These are phyloP conservation scores for Nevesoporus exiguus DNA, from an alignment of 768 basidiomycete genomes.

Conservation along the genomic window DNA sequence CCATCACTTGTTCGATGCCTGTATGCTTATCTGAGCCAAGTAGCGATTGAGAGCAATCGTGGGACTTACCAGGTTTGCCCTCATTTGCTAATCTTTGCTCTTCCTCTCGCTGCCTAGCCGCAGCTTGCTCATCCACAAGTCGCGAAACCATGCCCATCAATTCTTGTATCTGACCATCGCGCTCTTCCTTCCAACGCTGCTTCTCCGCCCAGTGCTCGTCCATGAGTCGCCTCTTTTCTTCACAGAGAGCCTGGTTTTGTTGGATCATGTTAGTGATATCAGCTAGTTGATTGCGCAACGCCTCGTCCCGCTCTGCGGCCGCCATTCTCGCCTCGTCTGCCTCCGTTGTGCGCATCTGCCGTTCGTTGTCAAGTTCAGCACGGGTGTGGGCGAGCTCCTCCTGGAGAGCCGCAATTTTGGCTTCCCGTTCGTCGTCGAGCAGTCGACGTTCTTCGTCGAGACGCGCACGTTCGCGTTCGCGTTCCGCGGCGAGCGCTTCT, in stretches of 20 bases:
- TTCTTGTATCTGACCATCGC: conserved; percentile 54
- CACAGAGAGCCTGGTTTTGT: conserved; percentile 57
- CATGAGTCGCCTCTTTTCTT: conserved; percentile 55
- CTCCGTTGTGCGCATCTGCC: conserved; percentile 51
- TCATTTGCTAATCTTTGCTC: conserved; percentile 52
- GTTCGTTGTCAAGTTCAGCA: conserved; percentile 62
- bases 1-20: conserved; percentile 61
- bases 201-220: conserved; percentile 68
- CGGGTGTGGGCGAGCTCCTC: conserved; percentile 57
- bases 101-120: conserved; percentile 47
- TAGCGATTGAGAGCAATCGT: not conserved
- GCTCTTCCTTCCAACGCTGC: conserved; percentile 50
- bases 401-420: conserved; percentile 57
- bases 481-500: conserved; percentile 52
- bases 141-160: conserved; percentile 60
- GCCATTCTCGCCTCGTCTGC: conserved; percentile 66
- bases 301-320: conserved; percentile 56
- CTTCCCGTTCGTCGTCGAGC: conserved; percentile 48
- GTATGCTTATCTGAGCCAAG: conserved; percentile 9
- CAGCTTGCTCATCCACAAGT: conserved; percentile 53
- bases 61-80: conserved; percentile 51
- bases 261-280: conserved; percentile 75
- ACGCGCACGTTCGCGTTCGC: conserved; percentile 47
- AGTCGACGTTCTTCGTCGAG: conserved; percentile 47
- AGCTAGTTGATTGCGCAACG: conserved; percentile 53